phyloP scores from a whole-genome alignment of 2,329 filamentous ascomycete genomes.

The Aaosphaeria arxii region DNA sequence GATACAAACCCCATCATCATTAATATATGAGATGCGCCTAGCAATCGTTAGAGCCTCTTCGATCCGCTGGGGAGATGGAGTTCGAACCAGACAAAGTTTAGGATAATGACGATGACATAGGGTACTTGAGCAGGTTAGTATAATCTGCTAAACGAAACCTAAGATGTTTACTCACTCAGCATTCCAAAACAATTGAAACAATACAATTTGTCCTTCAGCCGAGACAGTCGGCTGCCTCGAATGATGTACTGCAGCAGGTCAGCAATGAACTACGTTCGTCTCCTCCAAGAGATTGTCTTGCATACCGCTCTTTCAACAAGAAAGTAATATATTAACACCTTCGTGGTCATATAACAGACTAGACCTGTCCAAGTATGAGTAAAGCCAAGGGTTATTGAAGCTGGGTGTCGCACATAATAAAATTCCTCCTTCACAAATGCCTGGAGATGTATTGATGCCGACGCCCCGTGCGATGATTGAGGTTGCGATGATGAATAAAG shows the following conservation, averaged over 20 bases:
- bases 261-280: not conserved
- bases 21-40: slow-evolving; percentile 57
- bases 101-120: slow-evolving; percentile 45
- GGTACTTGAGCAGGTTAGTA: slow-evolving; percentile 11
- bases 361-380: slow-evolving; percentile 31
- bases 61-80: not conserved
- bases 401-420: slow-evolving; percentile 46
- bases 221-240: slow-evolving; percentile 49
- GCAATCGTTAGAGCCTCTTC: not conserved
- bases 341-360: slow-evolving; percentile 61
- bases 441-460: slow-evolving; percentile 51
- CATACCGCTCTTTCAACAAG: slow-evolving; percentile 62
- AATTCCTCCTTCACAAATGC: slow-evolving; percentile 57
- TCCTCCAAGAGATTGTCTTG: slow-evolving; percentile 1
- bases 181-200: slow-evolving; percentile 61
- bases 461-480: slow-evolving; percentile 57
- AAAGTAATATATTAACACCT: slow-evolving; percentile 65
- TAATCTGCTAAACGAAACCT: no score
- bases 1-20: slow-evolving; percentile 53
- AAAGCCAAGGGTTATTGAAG: not conserved
- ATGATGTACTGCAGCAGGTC: slow-evolving; percentile 53
- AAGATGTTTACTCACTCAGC: slow-evolving; percentile 36
- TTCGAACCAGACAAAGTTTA: slow-evolving; percentile 61
- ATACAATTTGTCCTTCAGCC: slow-evolving; percentile 58
- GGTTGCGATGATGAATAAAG: slow-evolving; percentile 57